Base-by-base conservation (phyloP, 345 rosid genomes). In the Odontarrhena argentea region DNA sequence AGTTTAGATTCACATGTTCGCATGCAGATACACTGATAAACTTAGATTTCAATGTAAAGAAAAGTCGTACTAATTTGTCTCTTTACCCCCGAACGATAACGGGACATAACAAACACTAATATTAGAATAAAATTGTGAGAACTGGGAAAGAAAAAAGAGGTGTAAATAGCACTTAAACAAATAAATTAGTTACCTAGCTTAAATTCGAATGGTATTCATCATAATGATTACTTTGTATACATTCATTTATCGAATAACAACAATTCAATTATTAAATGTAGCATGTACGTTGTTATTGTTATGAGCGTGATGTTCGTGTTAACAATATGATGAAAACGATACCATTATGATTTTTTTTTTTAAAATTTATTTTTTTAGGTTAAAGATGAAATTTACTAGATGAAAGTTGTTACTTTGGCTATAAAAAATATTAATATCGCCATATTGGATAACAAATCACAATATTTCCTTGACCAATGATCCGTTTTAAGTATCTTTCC, bases 71-170 rank as follows among this genome's bases (percentile, higher is more conserved):
- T 35, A 3, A 2, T 3, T 24, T 47, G 36, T 12, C 25, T 49
- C n/a, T 49, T 36, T 14, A 24, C n/a, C 8, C 14, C n/a, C 37
- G 24, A 28, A 28, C 5, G 32, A 47, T 62, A 10, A 30, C 28
- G 56, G 12, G 57, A 30, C 57, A 53, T 18, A 53, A 35, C 34
- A 61, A 9, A 60, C 5, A 1, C 30, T 60, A 32, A 25, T 6
- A 41, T 7, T 41, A 26, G 53, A 35, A 22, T 18, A 18, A 47
- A 46, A 11, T 2, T 32, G 51, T 61, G 54, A 34, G 28, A 28
- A 28, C 32, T 62, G 32, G 34, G 34, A 26, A 18, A 18, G 8
- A 18, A 35, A 48, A 62, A 8, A 28, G 32, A 28, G 12, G 8
- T 34, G 22, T 7, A 10, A 59, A 36, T 36, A 36, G 44, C 26